Conservation (phyloP, 768 basidiomycete genomes). For the Leucogyrophana mollusca region DNA sequence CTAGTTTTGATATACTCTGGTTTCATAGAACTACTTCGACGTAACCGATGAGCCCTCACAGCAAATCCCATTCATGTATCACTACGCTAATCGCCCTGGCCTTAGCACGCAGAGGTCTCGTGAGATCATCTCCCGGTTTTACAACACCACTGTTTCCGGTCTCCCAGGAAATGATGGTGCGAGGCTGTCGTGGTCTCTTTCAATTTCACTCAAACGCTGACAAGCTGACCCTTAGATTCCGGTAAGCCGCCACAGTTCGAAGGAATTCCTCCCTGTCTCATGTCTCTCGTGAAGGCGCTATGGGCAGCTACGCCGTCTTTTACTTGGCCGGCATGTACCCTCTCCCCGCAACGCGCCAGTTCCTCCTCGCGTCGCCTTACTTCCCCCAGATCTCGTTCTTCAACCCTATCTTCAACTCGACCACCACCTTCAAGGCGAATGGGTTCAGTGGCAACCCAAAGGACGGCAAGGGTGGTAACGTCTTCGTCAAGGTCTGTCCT, state of each 20-base stretch:
- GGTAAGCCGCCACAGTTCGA: conserved; percentile 16
- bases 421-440: conserved; percentile 50
- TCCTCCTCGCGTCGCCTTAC: conserved; percentile 60
- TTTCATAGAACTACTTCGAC: conserved; percentile 53
- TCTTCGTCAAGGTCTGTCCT: conserved; percentile 52
- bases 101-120: conserved; percentile 56
- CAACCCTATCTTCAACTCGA: conserved; percentile 57
- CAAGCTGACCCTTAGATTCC: conserved; percentile 9
- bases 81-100: conserved; percentile 62
- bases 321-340: conserved; percentile 63
- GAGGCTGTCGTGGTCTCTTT: conserved; percentile 6
- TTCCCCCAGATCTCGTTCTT: conserved; percentile 60
- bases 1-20: background rate
- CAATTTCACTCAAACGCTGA: background rate
- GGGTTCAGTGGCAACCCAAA: conserved; percentile 53
- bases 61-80: conserved; percentile 70
- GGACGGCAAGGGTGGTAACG: conserved; percentile 49
- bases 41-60: conserved; percentile 64
- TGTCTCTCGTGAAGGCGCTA: conserved; percentile 44
- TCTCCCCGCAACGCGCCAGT: conserved; percentile 57
- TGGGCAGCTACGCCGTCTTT: conserved; percentile 62
- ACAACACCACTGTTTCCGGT: conserved; percentile 55
- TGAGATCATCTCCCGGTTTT: conserved; percentile 53
- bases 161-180: conserved; percentile 67
- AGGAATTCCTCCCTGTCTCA: conserved; percentile 7